Conservation (phyloP, 2,329 filamentous ascomycete genomes). For the Helotiales sp. region DNA sequence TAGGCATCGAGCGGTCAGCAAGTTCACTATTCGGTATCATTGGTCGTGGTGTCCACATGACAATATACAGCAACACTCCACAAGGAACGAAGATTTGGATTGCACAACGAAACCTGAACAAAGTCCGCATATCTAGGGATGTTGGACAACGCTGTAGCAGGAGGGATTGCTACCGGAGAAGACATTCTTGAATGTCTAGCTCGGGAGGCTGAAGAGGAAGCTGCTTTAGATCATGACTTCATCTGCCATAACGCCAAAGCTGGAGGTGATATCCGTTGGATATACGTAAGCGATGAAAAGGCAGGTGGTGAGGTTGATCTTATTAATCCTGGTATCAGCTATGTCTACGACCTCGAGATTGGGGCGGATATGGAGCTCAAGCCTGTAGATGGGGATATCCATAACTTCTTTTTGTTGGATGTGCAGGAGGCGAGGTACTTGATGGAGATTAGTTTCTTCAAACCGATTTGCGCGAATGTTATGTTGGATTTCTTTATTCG, state of each 20-base stretch:
- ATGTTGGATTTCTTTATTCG: conserved; percentile 80
- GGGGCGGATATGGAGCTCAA: conserved; percentile 54
- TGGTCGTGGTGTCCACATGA: conserved; percentile 66
- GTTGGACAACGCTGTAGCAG: conserved; percentile 78
- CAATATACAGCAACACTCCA: conserved; percentile 56
- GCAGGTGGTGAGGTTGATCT: conserved; percentile 59
- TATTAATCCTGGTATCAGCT: conserved; percentile 68
- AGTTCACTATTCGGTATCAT: conserved; percentile 61
- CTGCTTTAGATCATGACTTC: conserved; percentile 60
- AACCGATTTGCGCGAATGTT: conserved; percentile 77
- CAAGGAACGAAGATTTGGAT: conserved; percentile 65
- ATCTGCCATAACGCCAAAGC: conserved; percentile 51
- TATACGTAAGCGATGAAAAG: conserved; percentile 60
- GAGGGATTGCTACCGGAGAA: conserved; percentile 69
- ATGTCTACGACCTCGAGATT: conserved; percentile 77
- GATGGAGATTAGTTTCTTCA: conserved; percentile 72
- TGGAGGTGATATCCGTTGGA: conserved; percentile 65
- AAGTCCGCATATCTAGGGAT: conserved; percentile 73
- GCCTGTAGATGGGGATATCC: conserved; percentile 76
- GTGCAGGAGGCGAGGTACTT: conserved; percentile 59
- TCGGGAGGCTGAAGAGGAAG: conserved; percentile 74
- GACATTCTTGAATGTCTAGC: conserved; percentile 65
- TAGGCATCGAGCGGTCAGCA: conserved; percentile 16
- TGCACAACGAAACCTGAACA: conserved; percentile 60
- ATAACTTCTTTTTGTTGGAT: conserved; percentile 68